Conservation (phyloP, 441 rosid species). For the Pelargonium citronellum region DNA sequence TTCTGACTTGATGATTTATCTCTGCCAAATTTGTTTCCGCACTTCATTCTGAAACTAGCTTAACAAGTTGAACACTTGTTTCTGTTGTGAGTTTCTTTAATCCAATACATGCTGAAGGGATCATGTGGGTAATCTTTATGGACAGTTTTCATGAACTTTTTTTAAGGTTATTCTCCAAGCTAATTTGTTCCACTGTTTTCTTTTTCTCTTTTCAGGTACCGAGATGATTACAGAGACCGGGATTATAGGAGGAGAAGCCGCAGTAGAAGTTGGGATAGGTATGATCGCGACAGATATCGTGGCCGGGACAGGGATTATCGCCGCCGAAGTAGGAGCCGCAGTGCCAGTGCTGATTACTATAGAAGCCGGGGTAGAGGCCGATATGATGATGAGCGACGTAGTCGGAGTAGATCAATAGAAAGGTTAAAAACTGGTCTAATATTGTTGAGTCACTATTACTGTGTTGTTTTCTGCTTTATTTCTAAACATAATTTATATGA, state of each 20-base stretch:
- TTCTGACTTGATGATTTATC: not conserved
- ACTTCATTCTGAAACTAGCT: conserved; percentile 3
- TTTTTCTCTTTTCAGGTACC: conserved; percentile 27
- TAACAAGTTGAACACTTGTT: not conserved
- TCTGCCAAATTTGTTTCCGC: not conserved
- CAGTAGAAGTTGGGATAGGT: conserved; percentile 48
- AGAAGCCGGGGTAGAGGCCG: conserved; percentile 38
- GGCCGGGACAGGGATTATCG: conserved; percentile 42
- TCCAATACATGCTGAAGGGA: not conserved
- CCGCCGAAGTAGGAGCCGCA: conserved; percentile 46
- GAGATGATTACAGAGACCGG: conserved; percentile 44
- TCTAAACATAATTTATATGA: not conserved
- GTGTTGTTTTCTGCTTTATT: not conserved
- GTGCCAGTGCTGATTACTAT: conserved; percentile 43
- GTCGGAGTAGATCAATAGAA: conserved; percentile 38
- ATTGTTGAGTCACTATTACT: not conserved
- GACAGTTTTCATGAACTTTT: not conserved
- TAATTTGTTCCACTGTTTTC: not conserved
- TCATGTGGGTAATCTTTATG: not conserved
- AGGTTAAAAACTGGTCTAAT: conserved; percentile 25
- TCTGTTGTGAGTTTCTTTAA: not conserved
- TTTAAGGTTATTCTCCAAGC: not conserved
- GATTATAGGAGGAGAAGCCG: conserved; percentile 47
- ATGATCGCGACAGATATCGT: conserved; percentile 44
- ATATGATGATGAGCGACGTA: conserved; percentile 40